A percentile compares a stretch with the other conserved stretches of the same genome.
These are phyloP conservation scores for Podospora tetraspora DNA, from an alignment of 495 filamentous ascomycete genomes.

Conservation along the genomic window DNA sequence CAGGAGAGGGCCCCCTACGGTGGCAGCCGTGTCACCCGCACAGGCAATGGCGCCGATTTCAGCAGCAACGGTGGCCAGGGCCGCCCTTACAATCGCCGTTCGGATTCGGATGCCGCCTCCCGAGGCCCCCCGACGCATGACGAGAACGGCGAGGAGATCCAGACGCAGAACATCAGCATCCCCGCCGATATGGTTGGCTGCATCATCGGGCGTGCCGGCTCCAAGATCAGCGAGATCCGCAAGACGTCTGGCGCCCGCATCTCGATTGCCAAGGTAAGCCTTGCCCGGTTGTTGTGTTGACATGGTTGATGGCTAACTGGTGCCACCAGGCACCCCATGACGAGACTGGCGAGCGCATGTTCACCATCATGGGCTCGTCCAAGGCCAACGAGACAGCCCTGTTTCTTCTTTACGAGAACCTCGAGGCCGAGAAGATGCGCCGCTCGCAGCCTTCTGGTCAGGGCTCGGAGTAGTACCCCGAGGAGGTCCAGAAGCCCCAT, in stretches of 20 bases:
- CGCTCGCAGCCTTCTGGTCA: constrained; percentile 60
- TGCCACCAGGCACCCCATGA: constrained; percentile 70
- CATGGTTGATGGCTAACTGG: background rate
- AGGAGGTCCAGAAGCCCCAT: constrained; percentile 25
- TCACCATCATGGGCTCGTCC: constrained; percentile 94
- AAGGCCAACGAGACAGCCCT: constrained; percentile 90
- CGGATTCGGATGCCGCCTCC: constrained; percentile 70
- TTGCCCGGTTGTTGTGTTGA: background rate
- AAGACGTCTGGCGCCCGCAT: constrained; percentile 94
- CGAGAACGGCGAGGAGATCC: constrained; percentile 94
- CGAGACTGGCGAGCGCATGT: constrained; percentile 97
- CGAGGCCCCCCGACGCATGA: constrained; percentile 74
- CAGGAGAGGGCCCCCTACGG: constrained; percentile 49
- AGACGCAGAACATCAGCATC: constrained; percentile 99
- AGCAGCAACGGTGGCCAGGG: constrained; percentile 69
- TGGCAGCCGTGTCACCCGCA: constrained; percentile 77
- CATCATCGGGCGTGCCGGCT: constrained; percentile 91
- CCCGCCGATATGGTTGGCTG: constrained; percentile 99
- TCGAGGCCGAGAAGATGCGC: constrained; percentile 97
- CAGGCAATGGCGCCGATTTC: constrained; percentile 96
- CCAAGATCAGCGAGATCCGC: constrained; percentile 97
- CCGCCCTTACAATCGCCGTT: constrained; percentile 65
- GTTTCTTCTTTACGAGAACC: constrained; percentile 95
- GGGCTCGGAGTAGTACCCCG: constrained; percentile 58
- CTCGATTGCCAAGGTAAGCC: constrained; percentile 80